A percentile compares a stretch with the other conserved stretches of the same genome.
Evolutionary conservation across 768 basidiomycete species (phyloP).

Genomic region (Termitomyces sp.): DNA sequence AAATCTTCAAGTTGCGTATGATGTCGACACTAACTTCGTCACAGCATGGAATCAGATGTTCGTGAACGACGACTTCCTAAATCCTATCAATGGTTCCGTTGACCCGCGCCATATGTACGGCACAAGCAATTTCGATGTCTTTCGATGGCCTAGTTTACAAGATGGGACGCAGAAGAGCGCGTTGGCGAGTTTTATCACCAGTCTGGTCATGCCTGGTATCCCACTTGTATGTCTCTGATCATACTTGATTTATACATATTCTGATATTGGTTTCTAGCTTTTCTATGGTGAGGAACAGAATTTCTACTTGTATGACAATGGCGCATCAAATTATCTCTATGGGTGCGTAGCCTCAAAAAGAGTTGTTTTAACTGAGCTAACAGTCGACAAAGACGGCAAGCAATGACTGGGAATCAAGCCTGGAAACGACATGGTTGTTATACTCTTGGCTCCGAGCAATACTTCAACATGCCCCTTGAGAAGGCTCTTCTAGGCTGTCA

Average conservation of each 20-base stretch:
- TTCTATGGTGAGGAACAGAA: conserved; percentile 94
- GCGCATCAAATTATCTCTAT: conserved; percentile 90
- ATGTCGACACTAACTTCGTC: conserved; percentile 78
- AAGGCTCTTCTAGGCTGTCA: conserved; percentile 77
- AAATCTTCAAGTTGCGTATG: conserved; percentile 87
- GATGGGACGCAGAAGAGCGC: conserved; percentile 79
- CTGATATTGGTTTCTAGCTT: conserved; percentile 33
- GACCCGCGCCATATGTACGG: conserved; percentile 92
- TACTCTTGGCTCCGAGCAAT: conserved; percentile 83
- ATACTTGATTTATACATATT: not conserved
- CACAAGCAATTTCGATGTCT: conserved; percentile 93
- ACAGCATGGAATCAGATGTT: conserved; percentile 93
- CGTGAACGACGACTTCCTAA: conserved; percentile 83
- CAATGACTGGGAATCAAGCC: conserved; percentile 80
- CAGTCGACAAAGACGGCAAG: conserved; percentile 65
- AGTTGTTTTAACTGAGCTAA: not conserved
- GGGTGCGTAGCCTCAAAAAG: conserved; percentile 50
- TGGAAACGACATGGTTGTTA: conserved; percentile 97
- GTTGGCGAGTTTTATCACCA: conserved; percentile 75
- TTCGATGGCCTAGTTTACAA: conserved; percentile 87
- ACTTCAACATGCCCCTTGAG: conserved; percentile 90
- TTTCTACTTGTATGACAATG: conserved; percentile 83
- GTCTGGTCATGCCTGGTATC: conserved; percentile 84
- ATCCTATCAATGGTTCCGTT: conserved; percentile 55
- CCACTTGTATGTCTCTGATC: conserved; percentile 50